Percentiles rank a stretch among this genome's conserved stretches.
Evolutionary conservation across 208 protist species (phyloP).

Genomic region (Trypanosoma boissoni): DNA sequence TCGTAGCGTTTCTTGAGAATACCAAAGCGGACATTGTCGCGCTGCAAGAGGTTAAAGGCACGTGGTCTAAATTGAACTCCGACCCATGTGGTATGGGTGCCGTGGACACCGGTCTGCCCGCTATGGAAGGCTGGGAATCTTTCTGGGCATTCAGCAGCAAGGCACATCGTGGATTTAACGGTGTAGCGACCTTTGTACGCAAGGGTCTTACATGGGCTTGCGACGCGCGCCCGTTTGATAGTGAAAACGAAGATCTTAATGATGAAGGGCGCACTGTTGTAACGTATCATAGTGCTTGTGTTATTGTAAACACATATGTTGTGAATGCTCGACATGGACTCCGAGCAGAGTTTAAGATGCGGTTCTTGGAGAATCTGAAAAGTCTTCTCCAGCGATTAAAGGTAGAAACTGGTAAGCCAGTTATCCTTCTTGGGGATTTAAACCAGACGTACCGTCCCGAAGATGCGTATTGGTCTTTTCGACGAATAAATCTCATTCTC

Average conservation of each 20-base stretch:
- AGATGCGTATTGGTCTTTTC: slow-evolving; percentile 71
- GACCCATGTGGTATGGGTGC: slow-evolving; percentile 64
- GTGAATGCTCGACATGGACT: slow-evolving; percentile 69
- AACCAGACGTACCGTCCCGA: slow-evolving; percentile 81
- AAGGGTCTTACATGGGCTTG: slow-evolving; percentile 64
- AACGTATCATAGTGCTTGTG: slow-evolving; percentile 71
- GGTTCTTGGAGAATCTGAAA: slow-evolving; percentile 52
- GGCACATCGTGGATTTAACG: slow-evolving; percentile 79
- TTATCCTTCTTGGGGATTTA: slow-evolving; percentile 80
- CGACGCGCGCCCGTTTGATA: slow-evolving; percentile 55
- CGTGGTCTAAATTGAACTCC: slow-evolving; percentile 43
- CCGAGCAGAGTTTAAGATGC: slow-evolving; percentile 53
- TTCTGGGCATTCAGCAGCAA: slow-evolving; percentile 78
- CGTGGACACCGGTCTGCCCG: slow-evolving; percentile 32
- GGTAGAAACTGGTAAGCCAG: slow-evolving; percentile 43
- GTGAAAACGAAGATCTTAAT: slow-evolving; percentile 41
- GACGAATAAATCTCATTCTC: slow-evolving; percentile 48
- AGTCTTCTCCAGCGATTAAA: slow-evolving; percentile 38
- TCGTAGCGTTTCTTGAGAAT: slow-evolving; percentile 58
- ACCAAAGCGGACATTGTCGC: slow-evolving; percentile 78
- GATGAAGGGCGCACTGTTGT: slow-evolving; percentile 82
- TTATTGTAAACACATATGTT: slow-evolving; percentile 88
- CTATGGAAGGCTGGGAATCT: slow-evolving; percentile 76
- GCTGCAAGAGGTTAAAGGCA: slow-evolving; percentile 84
- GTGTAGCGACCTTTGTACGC: slow-evolving; percentile 79